phyloP scores from a whole-genome alignment of 352 stramenopile species.

The Pythium volutum region DNA sequence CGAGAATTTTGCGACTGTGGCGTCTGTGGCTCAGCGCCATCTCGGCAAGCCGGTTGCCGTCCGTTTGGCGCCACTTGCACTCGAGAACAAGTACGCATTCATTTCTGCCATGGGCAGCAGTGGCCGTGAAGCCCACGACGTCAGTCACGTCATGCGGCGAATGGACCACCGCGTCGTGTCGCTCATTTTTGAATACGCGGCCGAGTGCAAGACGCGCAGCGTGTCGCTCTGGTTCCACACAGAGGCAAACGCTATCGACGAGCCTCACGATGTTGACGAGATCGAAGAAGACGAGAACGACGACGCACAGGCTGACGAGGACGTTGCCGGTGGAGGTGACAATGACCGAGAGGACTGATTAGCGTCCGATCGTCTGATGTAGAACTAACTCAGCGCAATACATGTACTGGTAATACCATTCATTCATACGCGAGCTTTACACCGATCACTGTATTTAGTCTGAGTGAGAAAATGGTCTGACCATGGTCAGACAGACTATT shows the following conservation, averaged over 20 bases:
- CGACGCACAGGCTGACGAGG: not conserved
- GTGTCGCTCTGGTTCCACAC: not conserved
- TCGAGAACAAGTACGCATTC: constrained; percentile 5
- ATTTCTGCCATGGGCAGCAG: not conserved
- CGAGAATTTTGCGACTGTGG: not conserved
- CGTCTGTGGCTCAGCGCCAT: not conserved
- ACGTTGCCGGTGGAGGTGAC: not conserved
- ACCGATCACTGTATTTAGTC: too few species aligned
- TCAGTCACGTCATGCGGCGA: not conserved
- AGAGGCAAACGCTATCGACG: not conserved
- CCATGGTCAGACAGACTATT: too few species aligned
- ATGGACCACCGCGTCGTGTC: constrained; percentile 5
- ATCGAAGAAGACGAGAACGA: not conserved
- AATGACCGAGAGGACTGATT: constrained; percentile 4
- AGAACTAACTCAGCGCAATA: too few species aligned
- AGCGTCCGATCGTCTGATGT: not conserved
- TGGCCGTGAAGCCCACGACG: not conserved
- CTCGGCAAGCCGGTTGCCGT: not conserved
- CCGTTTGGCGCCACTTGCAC: not conserved
- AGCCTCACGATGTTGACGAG: not conserved
- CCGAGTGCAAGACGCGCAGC: constrained; percentile 1
- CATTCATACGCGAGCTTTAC: too few species aligned
- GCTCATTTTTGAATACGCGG: constrained; percentile 3
- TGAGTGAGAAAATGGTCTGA: too few species aligned
- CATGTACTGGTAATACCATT: too few species aligned